Conservation (phyloP, 768 basidiomycete species). For the Xerocomellus amylosporus region DNA sequence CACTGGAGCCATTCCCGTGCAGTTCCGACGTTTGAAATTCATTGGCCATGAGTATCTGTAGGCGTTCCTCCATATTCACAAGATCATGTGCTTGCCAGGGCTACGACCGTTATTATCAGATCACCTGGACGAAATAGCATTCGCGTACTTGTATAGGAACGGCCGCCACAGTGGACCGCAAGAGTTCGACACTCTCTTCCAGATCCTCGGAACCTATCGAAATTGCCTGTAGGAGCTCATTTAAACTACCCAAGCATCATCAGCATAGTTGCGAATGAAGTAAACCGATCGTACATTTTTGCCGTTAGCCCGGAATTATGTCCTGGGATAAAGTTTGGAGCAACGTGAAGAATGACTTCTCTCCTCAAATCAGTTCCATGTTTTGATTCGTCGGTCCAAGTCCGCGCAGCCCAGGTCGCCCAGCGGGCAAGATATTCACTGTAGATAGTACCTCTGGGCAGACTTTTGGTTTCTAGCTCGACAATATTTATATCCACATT, state of each 20-base stretch:
- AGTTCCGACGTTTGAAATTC: slow-evolving; percentile 1
- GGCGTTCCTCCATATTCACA: slow-evolving; percentile 53
- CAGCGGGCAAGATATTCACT: slow-evolving; percentile 65
- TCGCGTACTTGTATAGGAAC: slow-evolving; percentile 19
- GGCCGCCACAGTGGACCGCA: slow-evolving; percentile 5
- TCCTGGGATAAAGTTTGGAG: slow-evolving; percentile 47
- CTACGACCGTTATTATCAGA: slow-evolving; percentile 29
- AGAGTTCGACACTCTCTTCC: slow-evolving; percentile 17
- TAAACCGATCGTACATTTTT: slow-evolving; percentile 33
- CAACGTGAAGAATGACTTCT: slow-evolving; percentile 43
- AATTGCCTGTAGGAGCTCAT: slow-evolving; percentile 19
- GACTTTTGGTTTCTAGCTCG: slow-evolving; percentile 17
- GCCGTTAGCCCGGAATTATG: slow-evolving; percentile 25
- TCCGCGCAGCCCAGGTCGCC: slow-evolving; percentile 59
- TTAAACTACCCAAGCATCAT: slow-evolving; percentile 20
- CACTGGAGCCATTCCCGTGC: background rate
- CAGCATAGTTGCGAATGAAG: background rate
- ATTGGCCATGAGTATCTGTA: slow-evolving; percentile 36
- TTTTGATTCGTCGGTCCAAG: slow-evolving; percentile 33
- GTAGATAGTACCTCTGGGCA: slow-evolving; percentile 43
- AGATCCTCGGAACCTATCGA: slow-evolving; percentile 20
- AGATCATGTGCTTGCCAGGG: slow-evolving; percentile 52
- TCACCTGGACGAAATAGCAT: background rate
- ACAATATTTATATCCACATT: slow-evolving; percentile 15
- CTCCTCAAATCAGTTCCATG: slow-evolving; percentile 43